phyloP scores from a whole-genome alignment of 2,329 filamentous ascomycete genomes.

The Phialocephala sp. region DNA sequence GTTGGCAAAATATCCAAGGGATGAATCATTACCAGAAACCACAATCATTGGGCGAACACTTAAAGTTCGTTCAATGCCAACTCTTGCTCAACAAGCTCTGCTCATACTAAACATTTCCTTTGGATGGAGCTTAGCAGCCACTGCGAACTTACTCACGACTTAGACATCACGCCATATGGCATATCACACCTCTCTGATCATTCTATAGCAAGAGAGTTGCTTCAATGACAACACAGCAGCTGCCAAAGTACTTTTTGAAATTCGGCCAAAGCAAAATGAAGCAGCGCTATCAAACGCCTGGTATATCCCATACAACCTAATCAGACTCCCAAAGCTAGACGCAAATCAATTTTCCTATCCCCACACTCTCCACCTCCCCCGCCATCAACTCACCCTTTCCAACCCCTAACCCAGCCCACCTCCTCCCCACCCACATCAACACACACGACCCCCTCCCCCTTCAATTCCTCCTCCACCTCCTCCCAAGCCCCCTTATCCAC shows the following conservation, averaged over 20 bases:
- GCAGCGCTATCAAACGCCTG: not conserved
- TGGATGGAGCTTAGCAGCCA: not conserved
- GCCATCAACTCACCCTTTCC: slow-evolving; percentile 6
- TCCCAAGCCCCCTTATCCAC: slow-evolving; percentile 70
- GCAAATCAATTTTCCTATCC: not conserved
- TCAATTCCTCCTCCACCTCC: slow-evolving; percentile 56
- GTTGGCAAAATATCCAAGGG: no score
- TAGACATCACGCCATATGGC: not conserved
- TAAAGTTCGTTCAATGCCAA: not conserved
- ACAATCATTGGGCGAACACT: not conserved
- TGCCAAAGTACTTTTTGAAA: not conserved
- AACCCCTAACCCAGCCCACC: slow-evolving; percentile 51
- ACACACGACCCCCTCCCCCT: slow-evolving; percentile 64
- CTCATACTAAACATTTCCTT: not conserved
- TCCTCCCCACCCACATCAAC: slow-evolving; percentile 62
- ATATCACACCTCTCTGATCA: not conserved
- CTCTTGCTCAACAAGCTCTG: not conserved
- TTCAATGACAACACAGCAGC: not conserved
- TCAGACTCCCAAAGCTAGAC: not conserved
- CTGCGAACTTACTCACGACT: not conserved
- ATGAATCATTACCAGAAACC: no score
- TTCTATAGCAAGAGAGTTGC: not conserved
- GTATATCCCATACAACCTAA: slow-evolving; percentile 1
- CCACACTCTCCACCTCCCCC: no score
- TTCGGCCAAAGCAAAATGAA: no score